Conservation (phyloP, 768 basidiomycete species). For the Leucosporidium scottii region DNA sequence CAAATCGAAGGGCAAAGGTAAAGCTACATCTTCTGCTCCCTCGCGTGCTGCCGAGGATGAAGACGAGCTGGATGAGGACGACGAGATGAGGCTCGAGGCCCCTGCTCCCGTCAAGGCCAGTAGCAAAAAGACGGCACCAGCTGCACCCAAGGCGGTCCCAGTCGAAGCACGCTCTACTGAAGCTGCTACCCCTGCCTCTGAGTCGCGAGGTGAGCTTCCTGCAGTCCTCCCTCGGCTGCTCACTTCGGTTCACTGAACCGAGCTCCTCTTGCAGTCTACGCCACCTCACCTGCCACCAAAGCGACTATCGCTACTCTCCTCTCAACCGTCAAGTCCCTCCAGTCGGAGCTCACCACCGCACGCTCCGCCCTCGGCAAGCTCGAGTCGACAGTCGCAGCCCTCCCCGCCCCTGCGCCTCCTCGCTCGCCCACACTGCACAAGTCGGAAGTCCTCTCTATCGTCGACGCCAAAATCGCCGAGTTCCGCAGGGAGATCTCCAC, state of each 20-base stretch:
- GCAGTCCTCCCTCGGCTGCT: not conserved
- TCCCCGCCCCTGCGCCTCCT: not conserved
- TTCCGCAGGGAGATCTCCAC: not conserved
- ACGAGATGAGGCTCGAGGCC: not conserved
- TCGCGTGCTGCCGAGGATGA: not conserved
- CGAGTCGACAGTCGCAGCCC: not conserved
- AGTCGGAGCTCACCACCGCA: conserved; percentile 4
- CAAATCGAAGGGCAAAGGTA: too few species aligned
- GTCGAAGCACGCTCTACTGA: not conserved
- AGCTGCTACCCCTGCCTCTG: too few species aligned
- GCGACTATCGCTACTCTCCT: not conserved
- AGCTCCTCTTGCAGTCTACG: conserved; percentile 4
- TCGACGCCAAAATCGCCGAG: conserved; percentile 2
- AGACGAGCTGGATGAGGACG: not conserved
- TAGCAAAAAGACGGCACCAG: not conserved
- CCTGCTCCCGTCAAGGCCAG: not conserved
- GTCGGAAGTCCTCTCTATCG: not conserved
- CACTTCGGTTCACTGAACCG: not conserved
- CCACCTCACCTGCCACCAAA: conserved; percentile 6
- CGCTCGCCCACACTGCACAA: not conserved
- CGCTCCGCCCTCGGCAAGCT: not conserved
- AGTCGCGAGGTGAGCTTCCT: too few species aligned
- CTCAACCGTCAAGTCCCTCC: conserved; percentile 3
- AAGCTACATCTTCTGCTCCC: too few species aligned
- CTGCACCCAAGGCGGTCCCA: not conserved